These are phyloP conservation scores for Verbascum thapsus DNA, from an alignment of 257 asterid genomes.

Conservation along the genomic window DNA sequence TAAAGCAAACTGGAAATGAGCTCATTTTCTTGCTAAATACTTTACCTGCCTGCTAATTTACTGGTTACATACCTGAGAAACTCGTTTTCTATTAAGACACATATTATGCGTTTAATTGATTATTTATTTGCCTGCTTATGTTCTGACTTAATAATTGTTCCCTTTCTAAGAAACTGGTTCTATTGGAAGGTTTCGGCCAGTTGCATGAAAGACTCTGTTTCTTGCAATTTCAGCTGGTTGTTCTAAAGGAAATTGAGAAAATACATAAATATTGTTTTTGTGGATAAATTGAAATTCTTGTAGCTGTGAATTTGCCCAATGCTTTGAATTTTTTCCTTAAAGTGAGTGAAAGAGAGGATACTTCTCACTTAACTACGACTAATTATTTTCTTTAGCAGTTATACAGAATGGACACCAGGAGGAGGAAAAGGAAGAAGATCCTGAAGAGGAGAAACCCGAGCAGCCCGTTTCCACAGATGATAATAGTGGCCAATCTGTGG, in stretches of 20 bases:
- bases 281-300: not conserved
- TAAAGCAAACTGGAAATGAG: not conserved
- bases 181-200: not conserved
- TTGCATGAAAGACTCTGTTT: not conserved
- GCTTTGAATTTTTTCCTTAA: slow-evolving; percentile 7
- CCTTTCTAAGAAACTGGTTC: not conserved
- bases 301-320: slow-evolving; percentile 9
- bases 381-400: slow-evolving; percentile 25
- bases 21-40: slow-evolving; percentile 6
- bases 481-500: slow-evolving; percentile 27
- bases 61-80: too few relatives aligned
- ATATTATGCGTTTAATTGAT: not conserved
- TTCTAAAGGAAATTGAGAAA: slow-evolving; percentile 1
- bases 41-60: too few relatives aligned
- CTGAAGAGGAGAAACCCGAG: slow-evolving; percentile 32
- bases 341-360: not conserved
- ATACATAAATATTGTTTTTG: not conserved
- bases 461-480: slow-evolving; percentile 33
- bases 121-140: not conserved
- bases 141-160: not conserved
- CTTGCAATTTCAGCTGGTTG: not conserved
- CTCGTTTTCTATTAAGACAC: too few relatives aligned
- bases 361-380: slow-evolving; percentile 1
- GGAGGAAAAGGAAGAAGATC: slow-evolving; percentile 24
- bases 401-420: slow-evolving; percentile 42